These are phyloP conservation scores for Rhododendron vialii DNA, from an alignment of 148 eudicot species.

Conservation along the genomic window DNA sequence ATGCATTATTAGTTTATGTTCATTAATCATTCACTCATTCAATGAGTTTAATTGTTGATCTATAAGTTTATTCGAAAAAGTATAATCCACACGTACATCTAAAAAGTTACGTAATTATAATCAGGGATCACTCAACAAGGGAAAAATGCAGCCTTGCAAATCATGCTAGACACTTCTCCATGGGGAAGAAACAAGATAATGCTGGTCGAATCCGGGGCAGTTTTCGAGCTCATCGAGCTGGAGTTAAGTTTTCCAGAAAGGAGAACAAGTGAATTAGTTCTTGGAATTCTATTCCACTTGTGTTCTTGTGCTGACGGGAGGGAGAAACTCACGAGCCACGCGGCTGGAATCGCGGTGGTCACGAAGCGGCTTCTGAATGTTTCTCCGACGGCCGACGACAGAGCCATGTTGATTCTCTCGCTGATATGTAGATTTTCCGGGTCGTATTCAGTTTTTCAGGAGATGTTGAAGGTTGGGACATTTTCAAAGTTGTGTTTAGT, in stretches of 20 bases:
- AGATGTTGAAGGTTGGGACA: constrained; percentile 43
- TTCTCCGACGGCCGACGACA: constrained; percentile 32
- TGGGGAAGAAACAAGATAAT: constrained; percentile 34
- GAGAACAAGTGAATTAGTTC: constrained; percentile 28
- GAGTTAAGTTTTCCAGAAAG: constrained; percentile 28
- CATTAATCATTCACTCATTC: not conserved
- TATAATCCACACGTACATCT: not conserved
- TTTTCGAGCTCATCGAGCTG: constrained; percentile 34
- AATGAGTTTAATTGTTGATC: not conserved
- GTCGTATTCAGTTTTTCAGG: constrained; percentile 25
- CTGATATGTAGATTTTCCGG: constrained; percentile 29
- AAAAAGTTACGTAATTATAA: not conserved
- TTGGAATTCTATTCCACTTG: constrained; percentile 29
- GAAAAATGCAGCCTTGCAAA: constrained; percentile 23
- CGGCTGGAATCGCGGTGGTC: constrained; percentile 38
- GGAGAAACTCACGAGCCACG: constrained; percentile 32
- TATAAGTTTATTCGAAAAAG: not conserved
- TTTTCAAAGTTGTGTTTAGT: constrained; percentile 38
- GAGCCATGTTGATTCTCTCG: constrained; percentile 29
- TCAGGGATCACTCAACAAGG: constrained; percentile 21
- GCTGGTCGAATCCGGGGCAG: constrained; percentile 30
- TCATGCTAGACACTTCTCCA: constrained; percentile 28
- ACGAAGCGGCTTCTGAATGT: constrained; percentile 32
- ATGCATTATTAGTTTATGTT: not conserved
- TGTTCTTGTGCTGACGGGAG: constrained; percentile 50